These are phyloP conservation scores for Exophiala sideris DNA, from an alignment of 2,329 filamentous ascomycete species.

Conservation along the genomic window DNA sequence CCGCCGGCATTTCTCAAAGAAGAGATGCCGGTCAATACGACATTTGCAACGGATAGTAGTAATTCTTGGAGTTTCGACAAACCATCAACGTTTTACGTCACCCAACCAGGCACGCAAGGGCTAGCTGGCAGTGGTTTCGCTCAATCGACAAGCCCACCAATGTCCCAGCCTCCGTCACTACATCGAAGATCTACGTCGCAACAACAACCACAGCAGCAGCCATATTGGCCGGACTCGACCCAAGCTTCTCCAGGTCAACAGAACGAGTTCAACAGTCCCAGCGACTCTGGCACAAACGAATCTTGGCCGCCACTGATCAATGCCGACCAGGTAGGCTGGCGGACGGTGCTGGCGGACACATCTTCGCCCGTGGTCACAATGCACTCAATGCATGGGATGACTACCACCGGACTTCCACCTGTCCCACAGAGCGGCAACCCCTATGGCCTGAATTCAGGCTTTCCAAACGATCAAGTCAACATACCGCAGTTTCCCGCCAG, in stretches of 20 bases:
- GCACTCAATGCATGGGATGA: constrained; percentile 2
- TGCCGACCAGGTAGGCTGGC: constrained; percentile 21
- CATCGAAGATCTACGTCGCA: constrained; percentile 3
- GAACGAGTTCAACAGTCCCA: constrained; percentile 23
- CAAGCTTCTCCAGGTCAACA: constrained; percentile 16
- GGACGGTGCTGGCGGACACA: constrained; percentile 10
- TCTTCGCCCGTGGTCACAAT: constrained; percentile 7
- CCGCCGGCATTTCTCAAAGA: not conserved
- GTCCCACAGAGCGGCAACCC: constrained; percentile 22
- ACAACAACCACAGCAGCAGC: not conserved
- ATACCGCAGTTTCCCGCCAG: constrained; percentile 17
- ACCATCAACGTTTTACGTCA: constrained; percentile 21
- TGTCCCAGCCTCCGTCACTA: constrained; percentile 1
- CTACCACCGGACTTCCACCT: constrained; percentile 6
- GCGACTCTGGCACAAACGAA: constrained; percentile 24
- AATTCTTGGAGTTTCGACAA: constrained; percentile 25
- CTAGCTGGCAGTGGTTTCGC: too few species aligned
- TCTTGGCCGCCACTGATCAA: constrained; percentile 25
- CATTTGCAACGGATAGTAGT: constrained; percentile 1
- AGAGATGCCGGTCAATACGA: not conserved
- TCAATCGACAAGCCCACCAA: not conserved
- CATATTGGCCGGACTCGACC: not conserved
- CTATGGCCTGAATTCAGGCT: constrained; percentile 18
- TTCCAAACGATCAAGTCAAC: constrained; percentile 23
- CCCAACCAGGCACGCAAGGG: too few species aligned